Percentiles rank a stretch among this genome's conserved stretches.
These are phyloP conservation scores for Zygoascus biomembranicola DNA, from an alignment of 805 yeast genomes.

Conservation along the genomic window DNA sequence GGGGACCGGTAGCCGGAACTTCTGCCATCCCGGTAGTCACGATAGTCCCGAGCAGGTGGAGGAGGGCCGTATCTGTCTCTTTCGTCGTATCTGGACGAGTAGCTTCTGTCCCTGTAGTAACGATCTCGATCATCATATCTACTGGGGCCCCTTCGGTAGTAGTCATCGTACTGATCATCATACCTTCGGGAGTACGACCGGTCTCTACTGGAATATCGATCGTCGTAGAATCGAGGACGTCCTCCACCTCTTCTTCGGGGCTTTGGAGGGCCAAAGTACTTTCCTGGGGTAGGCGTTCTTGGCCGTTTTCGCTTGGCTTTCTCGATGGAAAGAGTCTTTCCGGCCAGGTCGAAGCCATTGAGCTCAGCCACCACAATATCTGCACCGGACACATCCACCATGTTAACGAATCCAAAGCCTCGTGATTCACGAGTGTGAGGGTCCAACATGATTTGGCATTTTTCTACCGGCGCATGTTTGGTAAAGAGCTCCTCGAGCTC, in stretches of 20 bases:
- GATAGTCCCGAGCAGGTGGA: constrained; percentile 1
- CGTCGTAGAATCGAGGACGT: constrained; percentile 16
- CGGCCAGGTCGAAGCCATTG: constrained; percentile 35
- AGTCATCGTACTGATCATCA: constrained; percentile 16
- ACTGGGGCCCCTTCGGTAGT: constrained; percentile 16
- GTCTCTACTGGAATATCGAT: constrained; percentile 13
- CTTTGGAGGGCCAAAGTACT: constrained; percentile 29
- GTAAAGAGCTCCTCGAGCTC: constrained; percentile 23
- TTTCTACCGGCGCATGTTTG: constrained; percentile 24
- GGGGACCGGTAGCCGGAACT: constrained; percentile 2
- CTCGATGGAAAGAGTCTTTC: constrained; percentile 38
- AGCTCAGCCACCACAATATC: constrained; percentile 38
- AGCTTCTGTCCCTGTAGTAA: neutral
- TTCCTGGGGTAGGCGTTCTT: constrained; percentile 32
- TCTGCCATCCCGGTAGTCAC: constrained; percentile 5
- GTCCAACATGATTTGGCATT: constrained; percentile 37
- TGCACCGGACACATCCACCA: constrained; percentile 36
- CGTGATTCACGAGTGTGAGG: constrained; percentile 36
- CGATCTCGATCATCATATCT: constrained; percentile 20
- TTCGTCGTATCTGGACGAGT: constrained; percentile 13
- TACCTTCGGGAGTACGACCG: constrained; percentile 11
- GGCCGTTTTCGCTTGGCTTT: constrained; percentile 34
- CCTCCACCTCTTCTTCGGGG: constrained; percentile 11
- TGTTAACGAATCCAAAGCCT: constrained; percentile 46
- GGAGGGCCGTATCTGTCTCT: constrained; percentile 9